These are phyloP conservation scores for Epichloe coenophiala DNA, from an alignment of 2,329 filamentous ascomycete species.

Conservation along the genomic window DNA sequence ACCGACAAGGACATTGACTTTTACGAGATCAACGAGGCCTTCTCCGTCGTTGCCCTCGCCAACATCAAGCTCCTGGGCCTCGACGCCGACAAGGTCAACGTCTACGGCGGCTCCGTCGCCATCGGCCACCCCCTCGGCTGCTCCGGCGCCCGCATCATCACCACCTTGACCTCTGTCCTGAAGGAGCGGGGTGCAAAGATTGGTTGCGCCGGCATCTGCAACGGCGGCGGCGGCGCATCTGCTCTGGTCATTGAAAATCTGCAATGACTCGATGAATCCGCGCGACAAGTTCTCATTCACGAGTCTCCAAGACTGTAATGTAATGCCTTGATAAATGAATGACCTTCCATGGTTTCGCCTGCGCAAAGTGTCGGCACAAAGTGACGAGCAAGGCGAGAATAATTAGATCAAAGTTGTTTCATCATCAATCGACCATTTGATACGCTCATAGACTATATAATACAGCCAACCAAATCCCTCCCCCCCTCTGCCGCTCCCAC, in stretches of 20 bases:
- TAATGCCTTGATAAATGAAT: conserved; percentile 1
- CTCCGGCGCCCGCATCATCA: conserved; percentile 85
- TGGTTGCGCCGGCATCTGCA: conserved; percentile 91
- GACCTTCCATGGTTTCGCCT: background rate
- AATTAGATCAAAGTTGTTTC: background rate
- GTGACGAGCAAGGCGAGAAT: background rate
- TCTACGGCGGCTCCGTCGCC: conserved; percentile 89
- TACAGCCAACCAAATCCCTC: background rate
- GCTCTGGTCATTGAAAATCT: conserved; percentile 78
- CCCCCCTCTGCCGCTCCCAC: no score
- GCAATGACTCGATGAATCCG: conserved; percentile 36
- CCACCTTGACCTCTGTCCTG: conserved; percentile 78
- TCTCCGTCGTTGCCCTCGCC: conserved; percentile 88
- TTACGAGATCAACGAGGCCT: conserved; percentile 99
- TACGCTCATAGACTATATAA: background rate
- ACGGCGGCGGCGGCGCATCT: conserved; percentile 90
- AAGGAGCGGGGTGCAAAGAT: conserved; percentile 88
- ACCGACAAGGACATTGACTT: conserved; percentile 68
- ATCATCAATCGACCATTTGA: background rate
- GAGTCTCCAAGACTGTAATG: conserved; percentile 4
- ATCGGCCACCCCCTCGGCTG: conserved; percentile 91
- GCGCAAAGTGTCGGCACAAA: no score
- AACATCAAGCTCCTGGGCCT: conserved; percentile 87
- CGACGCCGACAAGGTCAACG: conserved; percentile 75
- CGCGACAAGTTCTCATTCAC: background rate